A percentile compares a stretch with the other conserved stretches of the same genome.
Conservation (phyloP, 2,329 filamentous ascomycete species). For the Colletotrichum scovillei region DNA sequence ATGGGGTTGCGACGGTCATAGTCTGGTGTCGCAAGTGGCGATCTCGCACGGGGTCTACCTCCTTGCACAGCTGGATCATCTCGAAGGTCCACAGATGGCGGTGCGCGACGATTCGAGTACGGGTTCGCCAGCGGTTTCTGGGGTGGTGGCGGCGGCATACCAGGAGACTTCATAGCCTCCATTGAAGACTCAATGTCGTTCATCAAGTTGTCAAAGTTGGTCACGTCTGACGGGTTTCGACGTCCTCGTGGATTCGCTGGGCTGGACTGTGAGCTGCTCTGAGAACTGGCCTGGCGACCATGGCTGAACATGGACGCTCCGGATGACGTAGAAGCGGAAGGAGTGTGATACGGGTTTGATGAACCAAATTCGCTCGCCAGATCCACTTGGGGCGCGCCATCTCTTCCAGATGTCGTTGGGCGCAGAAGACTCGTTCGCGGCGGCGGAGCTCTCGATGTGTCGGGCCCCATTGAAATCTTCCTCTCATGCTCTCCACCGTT, state of each 20-base stretch:
- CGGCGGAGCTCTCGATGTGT: conserved; percentile 64
- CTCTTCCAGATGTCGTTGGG: conserved; percentile 52
- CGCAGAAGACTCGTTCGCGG: conserved; percentile 62
- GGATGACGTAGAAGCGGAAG: conserved; percentile 74
- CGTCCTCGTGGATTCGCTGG: conserved; percentile 56
- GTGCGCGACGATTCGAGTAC: conserved; percentile 21
- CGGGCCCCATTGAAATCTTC: conserved; percentile 59
- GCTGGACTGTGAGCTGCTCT: conserved; percentile 68
- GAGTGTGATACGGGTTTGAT: conserved; percentile 73
- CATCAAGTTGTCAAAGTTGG: conserved; percentile 64
- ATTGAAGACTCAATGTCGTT: conserved; percentile 67
- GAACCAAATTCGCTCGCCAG: conserved; percentile 70
- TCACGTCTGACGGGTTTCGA: conserved; percentile 54
- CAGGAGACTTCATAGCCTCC: conserved; percentile 49
- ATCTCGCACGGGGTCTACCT: conserved; percentile 35
- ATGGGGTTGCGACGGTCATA: conserved; percentile 31
- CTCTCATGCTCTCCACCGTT: conserved; percentile 41
- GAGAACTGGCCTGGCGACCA: conserved; percentile 69
- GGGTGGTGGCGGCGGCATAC: conserved; percentile 37
- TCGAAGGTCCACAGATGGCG: conserved; percentile 40
- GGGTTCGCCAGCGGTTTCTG: conserved; percentile 37
- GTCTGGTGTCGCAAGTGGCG: conserved; percentile 41
- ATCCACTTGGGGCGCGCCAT: conserved; percentile 60
- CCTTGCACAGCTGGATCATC: conserved; percentile 47
- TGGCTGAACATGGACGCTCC: conserved; percentile 71